Conservation (phyloP, 345 rosid genomes). For the Aurinia saxatilis region DNA sequence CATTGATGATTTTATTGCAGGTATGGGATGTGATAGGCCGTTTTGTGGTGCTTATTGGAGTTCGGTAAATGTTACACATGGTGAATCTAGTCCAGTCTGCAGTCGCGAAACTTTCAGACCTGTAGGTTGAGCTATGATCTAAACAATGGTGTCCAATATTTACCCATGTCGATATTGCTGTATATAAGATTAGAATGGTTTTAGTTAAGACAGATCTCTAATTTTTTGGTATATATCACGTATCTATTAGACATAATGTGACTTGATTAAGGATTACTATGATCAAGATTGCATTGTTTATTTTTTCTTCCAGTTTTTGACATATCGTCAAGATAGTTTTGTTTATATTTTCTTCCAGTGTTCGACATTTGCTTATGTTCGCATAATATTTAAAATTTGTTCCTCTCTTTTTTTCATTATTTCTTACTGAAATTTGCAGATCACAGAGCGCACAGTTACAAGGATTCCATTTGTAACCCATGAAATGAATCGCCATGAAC, state of each 20-base stretch:
- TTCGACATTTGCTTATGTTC: background rate
- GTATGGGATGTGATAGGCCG: constrained; percentile 80
- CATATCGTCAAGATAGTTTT: background rate
- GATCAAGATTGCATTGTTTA: background rate
- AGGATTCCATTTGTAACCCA: constrained; percentile 63
- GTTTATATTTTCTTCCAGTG: background rate
- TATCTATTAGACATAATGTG: background rate
- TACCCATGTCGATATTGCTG: background rate
- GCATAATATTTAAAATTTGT: background rate
- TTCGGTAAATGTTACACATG: constrained; percentile 37
- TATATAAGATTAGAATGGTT: background rate
- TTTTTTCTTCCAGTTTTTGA: background rate
- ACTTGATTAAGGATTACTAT: too few relatives aligned
- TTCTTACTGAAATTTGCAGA: constrained; percentile 36
- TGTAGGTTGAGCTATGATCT: constrained; percentile 32
- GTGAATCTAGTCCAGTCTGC: constrained; percentile 44
- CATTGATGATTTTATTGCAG: constrained; percentile 37
- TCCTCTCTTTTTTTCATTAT: background rate
- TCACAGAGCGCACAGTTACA: constrained; percentile 45
- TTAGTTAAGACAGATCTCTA: background rate
- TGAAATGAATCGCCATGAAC: constrained; percentile 76
- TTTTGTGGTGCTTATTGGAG: constrained; percentile 92
- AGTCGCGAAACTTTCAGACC: constrained; percentile 51
- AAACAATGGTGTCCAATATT: background rate
- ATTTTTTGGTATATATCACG: background rate